Evolutionary conservation across 1,284 basidiomycete species (phyloP), one percentile per base, ranked within the genome.

Genomic region (Ustilago sp.): DNA sequence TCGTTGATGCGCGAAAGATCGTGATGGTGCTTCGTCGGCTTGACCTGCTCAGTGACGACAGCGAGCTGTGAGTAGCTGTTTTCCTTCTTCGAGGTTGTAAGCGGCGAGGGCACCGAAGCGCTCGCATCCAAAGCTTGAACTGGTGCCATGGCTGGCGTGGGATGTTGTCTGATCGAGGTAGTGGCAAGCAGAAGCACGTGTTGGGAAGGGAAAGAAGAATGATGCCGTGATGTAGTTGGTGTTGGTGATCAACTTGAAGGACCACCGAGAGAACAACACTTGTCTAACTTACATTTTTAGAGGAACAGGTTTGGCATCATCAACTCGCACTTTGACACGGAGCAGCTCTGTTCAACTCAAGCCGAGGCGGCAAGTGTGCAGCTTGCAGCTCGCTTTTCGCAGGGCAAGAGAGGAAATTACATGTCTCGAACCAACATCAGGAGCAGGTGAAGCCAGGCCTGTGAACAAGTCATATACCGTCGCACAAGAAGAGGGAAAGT

Each of bases 51-150:
- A 47, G 57, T 57, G 61, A 68, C n/a, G 13, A 51, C 34, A 4
- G 74, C 43, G 6, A 67, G 63, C n/a, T 69, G 70, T 4, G 74
- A 53, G 43, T 69, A 58, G 51, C 59, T 62, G 61, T 77, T 77
- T 28, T 77, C 74, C 54, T 67, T 73, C 35, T 77, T 73, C 11
- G 74, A 77, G 7, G 70, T 45, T 4, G 70, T 57, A 36, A 77
- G 67, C 7, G 74, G 74, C 53, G 65, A 71, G 47, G 68, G 47
- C 52, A 60, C 64, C 59, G 62, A 64, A 28, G 65, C 57, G 63
- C 54, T 68, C 34, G 61, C 62, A 11, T 68, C 61, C 38, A 68
- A 31, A 36, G 63, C 63, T 62, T 55, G 55, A 11, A 58, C 59
- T 55, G 68, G 64, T 34, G 74, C 62, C 74, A 76, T 76, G 47